Conservation (phyloP, 116 monocot genomes). For the Papilionanthe hybrid region DNA sequence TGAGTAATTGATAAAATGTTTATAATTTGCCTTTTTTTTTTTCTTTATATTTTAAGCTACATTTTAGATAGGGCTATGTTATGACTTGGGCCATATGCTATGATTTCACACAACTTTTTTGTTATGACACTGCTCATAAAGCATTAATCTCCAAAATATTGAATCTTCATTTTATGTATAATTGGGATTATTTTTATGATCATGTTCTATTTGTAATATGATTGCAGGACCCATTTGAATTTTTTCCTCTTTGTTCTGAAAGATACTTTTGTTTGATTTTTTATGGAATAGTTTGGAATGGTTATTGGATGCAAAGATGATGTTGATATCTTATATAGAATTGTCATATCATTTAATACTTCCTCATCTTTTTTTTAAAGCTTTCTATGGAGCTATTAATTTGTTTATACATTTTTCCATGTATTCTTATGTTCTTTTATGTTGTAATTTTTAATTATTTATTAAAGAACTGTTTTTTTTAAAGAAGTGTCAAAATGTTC, state of each 20-base stretch:
- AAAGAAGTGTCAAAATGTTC: too few relatives aligned
- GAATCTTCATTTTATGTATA: not conserved
- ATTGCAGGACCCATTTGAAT: not conserved
- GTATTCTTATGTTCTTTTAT: not conserved
- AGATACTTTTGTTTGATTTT: too few relatives aligned
- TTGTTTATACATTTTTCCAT: not conserved
- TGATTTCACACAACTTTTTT: too few relatives aligned
- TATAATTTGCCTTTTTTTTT: too few relatives aligned
- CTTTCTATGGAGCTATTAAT: not conserved
- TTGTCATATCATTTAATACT: not conserved
- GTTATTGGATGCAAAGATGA: not conserved
- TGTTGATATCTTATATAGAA: not conserved
- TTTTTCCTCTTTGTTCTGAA: not conserved
- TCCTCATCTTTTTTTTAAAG: not conserved
- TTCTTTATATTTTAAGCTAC: too few relatives aligned
- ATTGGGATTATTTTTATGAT: not conserved
- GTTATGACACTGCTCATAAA: too few relatives aligned
- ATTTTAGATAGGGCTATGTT: too few relatives aligned
- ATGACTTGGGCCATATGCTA: too few relatives aligned
- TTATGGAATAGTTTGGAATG: not conserved
- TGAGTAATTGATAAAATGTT: too few relatives aligned
- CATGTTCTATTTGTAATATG: not conserved
- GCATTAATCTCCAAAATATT: not conserved
- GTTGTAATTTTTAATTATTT: not conserved
- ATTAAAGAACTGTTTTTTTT: not conserved